Base-by-base conservation (phyloP, 1,139 yeast species). In the Scheffersomyces segobiensis region DNA sequence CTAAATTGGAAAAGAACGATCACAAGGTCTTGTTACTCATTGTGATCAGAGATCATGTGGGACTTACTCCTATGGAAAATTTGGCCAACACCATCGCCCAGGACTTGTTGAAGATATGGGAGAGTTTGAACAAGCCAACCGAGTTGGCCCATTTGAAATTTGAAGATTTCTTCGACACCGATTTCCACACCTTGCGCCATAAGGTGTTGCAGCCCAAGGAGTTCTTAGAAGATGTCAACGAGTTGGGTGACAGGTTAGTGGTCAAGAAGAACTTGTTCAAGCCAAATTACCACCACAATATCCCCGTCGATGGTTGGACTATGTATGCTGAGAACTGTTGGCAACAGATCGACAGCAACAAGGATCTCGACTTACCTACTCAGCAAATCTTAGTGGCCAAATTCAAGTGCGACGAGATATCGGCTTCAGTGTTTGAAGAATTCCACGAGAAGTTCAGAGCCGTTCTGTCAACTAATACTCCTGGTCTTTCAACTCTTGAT, bases 261-360 rank as follows among this genome's bases (percentile, higher is more conserved):
- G 79, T 82, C 60, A 62, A 68, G 3, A 78, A 74, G n/a, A 81
- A 79, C 59, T 76, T 88, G 42, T 91, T 92, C 78, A 84, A 85
- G 62, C 82, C 84, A 1, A 81, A 85, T 56, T 93, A 93, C 70
- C 97, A 92, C 68, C 93, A 96, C 64, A 81, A 84, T 56, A 87
- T 95, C 55, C 99, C 99, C 6, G 82, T 95, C 55, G 99, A 95
- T 73, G 99, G 98, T 17, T 95, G 99, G 98, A 85, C 96, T 5
- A 77, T 93, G 75, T 95, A 95, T 68, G 93, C 98, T 0, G 89
- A 87, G 57, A 91, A 88, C 68, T 88, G 97, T 63, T 95, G 99
- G 99, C 88, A 90, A 55, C 97, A 93, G 72, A 95, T 95, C 67
- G 97, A 93, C 72, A 82, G 84, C 60, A 95, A 95, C 74, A 93